Percentiles rank a stretch among this genome's conserved stretches.
These are phyloP conservation scores for Daphne laureola DNA, from an alignment of 441 rosid species.

Conservation along the genomic window DNA sequence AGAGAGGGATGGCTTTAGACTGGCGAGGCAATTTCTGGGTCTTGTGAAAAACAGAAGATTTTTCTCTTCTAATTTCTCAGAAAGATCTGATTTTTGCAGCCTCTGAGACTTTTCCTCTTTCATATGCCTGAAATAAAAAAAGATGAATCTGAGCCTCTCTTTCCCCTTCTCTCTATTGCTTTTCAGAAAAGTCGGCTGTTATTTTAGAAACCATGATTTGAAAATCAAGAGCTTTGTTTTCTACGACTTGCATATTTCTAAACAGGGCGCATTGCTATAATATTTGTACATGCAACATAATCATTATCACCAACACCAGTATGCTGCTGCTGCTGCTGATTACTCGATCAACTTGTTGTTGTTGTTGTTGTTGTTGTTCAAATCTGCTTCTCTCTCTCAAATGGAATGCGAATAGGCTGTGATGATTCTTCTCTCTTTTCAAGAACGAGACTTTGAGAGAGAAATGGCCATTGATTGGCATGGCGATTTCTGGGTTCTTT, in stretches of 20 bases:
- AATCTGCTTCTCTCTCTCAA: constrained; percentile 1
- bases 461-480: constrained; percentile 27
- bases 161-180: no score
- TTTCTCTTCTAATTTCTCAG: no score
- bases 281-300: not conserved
- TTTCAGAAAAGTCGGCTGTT: no score
- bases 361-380: no score
- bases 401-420: constrained; percentile 20
- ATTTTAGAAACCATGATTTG: no score
- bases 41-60: not conserved
- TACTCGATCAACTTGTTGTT: not conserved
- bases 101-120: constrained; percentile 16
- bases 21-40: constrained; percentile 37
- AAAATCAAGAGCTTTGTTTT: no score
- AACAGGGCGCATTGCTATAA: no score
- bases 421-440: constrained; percentile 23
- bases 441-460: constrained; percentile 26
- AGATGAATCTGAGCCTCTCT: constrained; percentile 69
- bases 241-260: no score
- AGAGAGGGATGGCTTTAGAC: constrained; percentile 10
- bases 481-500: constrained; percentile 22
- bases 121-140: constrained; percentile 34
- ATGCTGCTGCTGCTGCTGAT: not conserved
- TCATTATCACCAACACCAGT: not conserved
- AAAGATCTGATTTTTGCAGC: constrained; percentile 29